Conservation (phyloP, 1,284 basidiomycete species). For the Puccinia coronata region DNA sequence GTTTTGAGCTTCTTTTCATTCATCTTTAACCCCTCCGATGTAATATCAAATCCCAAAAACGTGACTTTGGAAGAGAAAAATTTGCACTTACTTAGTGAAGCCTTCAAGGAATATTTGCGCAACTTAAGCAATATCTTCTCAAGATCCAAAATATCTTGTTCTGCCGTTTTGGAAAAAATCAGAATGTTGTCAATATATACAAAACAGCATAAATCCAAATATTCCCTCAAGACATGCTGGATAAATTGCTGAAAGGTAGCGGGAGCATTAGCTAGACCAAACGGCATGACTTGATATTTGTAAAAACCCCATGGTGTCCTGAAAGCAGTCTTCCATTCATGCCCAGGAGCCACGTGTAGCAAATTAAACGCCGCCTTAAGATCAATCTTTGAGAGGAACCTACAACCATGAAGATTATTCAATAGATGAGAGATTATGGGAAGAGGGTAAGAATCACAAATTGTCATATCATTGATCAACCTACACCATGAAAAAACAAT, state of each 20-base stretch:
- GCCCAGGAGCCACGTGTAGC: no score
- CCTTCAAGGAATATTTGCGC: background rate
- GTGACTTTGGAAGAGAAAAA: background rate
- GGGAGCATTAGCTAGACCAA: no score
- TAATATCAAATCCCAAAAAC: slow-evolving; percentile 24
- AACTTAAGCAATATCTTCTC: slow-evolving; percentile 1
- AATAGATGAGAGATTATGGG: background rate
- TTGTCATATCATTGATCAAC: background rate
- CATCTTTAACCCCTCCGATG: slow-evolving; percentile 17
- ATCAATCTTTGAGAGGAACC: background rate
- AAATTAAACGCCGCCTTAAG: background rate
- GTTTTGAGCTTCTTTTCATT: slow-evolving; percentile 23
- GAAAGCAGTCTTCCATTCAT: no score
- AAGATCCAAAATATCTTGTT: slow-evolving; percentile 3
- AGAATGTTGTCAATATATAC: slow-evolving; percentile 42
- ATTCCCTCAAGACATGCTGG: no score
- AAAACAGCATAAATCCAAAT: background rate
- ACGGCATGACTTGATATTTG: no score
- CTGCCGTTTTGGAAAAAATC: background rate
- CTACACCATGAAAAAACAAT: no score
- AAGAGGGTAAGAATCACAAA: background rate
- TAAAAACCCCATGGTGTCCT: no score
- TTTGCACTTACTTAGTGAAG: slow-evolving; percentile 11
- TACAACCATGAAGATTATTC: background rate
- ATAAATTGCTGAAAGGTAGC: no score